A percentile compares a stretch with the other conserved stretches of the same genome.
Evolutionary conservation across 345 rosid species (phyloP).

Genomic region (Syzygium jambos): DNA sequence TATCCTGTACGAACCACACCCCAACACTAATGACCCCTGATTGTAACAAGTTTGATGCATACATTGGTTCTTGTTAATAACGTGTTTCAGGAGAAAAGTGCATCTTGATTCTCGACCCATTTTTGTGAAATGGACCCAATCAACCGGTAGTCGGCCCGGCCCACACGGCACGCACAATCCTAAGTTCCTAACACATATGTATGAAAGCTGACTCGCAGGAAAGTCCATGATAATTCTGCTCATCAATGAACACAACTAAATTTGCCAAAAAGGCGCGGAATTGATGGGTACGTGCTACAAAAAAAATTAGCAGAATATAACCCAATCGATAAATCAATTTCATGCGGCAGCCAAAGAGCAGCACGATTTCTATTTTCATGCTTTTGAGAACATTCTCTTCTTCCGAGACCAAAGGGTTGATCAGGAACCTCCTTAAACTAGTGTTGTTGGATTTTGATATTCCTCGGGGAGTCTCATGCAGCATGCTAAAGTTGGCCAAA

Average conservation of each 20-base stretch:
- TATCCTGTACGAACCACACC: too few species aligned
- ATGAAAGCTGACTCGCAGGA: neutral
- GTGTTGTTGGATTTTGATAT: neutral
- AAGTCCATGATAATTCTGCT: neutral
- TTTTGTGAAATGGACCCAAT: neutral
- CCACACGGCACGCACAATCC: neutral
- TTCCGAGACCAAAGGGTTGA: too few species aligned
- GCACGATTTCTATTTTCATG: too few species aligned
- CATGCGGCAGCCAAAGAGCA: too few species aligned
- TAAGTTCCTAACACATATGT: too few species aligned
- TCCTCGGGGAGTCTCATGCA: neutral
- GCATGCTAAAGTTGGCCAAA: neutral
- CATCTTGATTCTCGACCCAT: neutral
- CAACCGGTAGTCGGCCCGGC: neutral
- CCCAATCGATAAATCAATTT: too few species aligned
- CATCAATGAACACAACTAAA: neutral
- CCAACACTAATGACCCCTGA: too few species aligned
- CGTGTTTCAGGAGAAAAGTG: neutral
- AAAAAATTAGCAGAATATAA: too few species aligned
- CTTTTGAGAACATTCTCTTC: too few species aligned
- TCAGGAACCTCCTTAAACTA: neutral
- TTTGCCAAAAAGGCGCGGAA: neutral
- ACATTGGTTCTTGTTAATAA: neutral
- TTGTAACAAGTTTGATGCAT: neutral
- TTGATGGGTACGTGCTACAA: too few species aligned